Evolutionary conservation across 345 rosid genomes (phyloP), one percentile per base, ranked within the genome.

Genomic region (Salix koriyanagi): DNA sequence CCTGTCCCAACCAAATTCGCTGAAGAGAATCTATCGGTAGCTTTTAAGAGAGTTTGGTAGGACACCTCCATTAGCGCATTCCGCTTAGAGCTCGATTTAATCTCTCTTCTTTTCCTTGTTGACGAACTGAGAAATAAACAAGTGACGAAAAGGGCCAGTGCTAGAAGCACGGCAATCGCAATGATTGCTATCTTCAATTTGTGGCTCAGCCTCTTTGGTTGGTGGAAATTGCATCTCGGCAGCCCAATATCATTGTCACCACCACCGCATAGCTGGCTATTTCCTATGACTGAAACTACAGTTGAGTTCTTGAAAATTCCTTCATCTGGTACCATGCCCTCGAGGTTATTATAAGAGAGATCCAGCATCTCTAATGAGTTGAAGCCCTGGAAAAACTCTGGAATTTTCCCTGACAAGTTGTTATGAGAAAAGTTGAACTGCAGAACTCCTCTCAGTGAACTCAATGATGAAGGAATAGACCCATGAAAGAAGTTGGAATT

Each of bases 1-100:
- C 85, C 85, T n/a, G 41, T 10, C 5, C 85, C 85, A 18, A 82
- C 71, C 71, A 75, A 72, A 28, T 78, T 78, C 7, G 30, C 76
- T 5, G 70, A 15, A 0, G 79, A 54, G 41, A 82, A 78, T 2
- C 72, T 75, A 37, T 65, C 28, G 7, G 82, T 82, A 23, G 82
- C 50, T 39, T 34, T 75, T 6, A 28, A n/a, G 48, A 79, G 41
- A 0, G 68, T 65, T 2, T 7, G 64, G 19, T 75, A 78, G n/a
- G 85, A 79, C 12, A 69, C 19, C 12, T 36, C 44, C 44, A 41
- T 9, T 41, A 41, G 44, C 44, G 0, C 44, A 41, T 41, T 41
- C 44, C 13, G 44, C 44, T 9, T 41, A 10, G 44, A 10, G 44
- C 13, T 41, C 44, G 12, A 41, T 41, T 41, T 41, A 9, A 41